These are phyloP conservation scores for Senna tora DNA, from an alignment of 306 rosid species.

Conservation along the genomic window DNA sequence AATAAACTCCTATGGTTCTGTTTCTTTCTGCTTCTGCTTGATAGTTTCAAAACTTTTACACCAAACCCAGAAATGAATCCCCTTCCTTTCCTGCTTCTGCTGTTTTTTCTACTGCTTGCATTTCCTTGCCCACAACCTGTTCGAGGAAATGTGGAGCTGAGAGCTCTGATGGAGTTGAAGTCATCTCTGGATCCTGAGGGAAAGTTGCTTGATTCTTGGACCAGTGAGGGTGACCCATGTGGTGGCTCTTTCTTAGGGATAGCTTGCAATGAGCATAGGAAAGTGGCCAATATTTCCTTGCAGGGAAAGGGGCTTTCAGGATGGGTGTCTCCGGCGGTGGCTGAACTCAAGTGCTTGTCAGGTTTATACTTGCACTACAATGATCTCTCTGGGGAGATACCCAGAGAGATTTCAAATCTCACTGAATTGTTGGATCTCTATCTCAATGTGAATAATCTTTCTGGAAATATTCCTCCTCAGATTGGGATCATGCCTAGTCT, in stretches of 20 bases:
- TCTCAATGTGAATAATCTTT: conserved; percentile 74
- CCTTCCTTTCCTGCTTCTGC: conserved; percentile 26
- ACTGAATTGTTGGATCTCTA: conserved; percentile 80
- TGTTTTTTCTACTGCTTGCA: conserved; percentile 35
- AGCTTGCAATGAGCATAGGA: conserved; percentile 72
- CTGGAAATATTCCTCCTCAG: conserved; percentile 73
- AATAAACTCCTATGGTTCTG: conserved; percentile 37
- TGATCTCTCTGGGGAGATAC: conserved; percentile 82
- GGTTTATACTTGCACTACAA: conserved; percentile 88
- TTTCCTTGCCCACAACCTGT: conserved; percentile 35
- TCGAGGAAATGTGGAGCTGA: conserved; percentile 71
- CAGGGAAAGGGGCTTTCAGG: conserved; percentile 94
- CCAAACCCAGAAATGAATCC: conserved; percentile 49
- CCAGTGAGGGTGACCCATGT: conserved; percentile 72
- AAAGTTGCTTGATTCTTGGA: conserved; percentile 76
- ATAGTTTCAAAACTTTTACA: conserved; percentile 20
- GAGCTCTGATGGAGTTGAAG: conserved; percentile 78
- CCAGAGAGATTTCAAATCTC: conserved; percentile 69
- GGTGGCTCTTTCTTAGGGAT: conserved; percentile 74
- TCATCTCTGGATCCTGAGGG: conserved; percentile 80
- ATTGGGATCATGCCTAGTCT: conserved; percentile 71
- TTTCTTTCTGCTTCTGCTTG: conserved; percentile 29
- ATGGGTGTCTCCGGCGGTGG: conserved; percentile 68
- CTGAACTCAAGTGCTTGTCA: conserved; percentile 74
- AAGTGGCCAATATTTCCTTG: conserved; percentile 81